Percentiles rank a stretch among this genome's conserved stretches.
Evolutionary conservation across 768 basidiomycete genomes (phyloP).

Genomic region (Gautieria morchelliformis): DNA sequence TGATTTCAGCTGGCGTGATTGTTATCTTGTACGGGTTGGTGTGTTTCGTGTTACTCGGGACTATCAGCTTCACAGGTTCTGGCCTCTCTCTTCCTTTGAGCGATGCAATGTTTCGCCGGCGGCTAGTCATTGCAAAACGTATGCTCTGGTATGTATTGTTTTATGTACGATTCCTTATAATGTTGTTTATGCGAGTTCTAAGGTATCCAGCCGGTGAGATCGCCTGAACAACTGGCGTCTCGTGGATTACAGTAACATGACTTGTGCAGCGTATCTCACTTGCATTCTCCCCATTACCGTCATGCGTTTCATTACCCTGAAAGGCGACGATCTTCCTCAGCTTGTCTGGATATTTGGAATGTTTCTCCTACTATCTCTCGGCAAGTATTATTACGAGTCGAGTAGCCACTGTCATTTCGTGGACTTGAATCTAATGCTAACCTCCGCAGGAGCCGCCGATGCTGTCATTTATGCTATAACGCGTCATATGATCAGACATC

Average conservation of each 20-base stretch:
- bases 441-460: background rate
- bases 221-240: no score
- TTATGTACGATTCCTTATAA: background rate
- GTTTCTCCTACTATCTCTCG: constrained; percentile 6
- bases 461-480: constrained; percentile 1
- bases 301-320: background rate
- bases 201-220: constrained; percentile 4
- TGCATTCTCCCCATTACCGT: constrained; percentile 3
- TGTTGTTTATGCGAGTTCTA: background rate
- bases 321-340: background rate
- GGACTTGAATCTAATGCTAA: background rate
- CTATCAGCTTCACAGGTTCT: background rate
- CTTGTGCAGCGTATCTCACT: background rate
- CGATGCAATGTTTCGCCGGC: background rate
- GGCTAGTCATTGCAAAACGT: constrained; percentile 2
- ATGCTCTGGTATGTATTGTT: constrained; percentile 1
- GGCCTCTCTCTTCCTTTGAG: background rate
- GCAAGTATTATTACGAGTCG: background rate
- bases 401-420: background rate
- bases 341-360: background rate
- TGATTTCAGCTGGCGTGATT: background rate
- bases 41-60: background rate
- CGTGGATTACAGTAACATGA: background rate
- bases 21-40: background rate
- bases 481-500: background rate